These are phyloP conservation scores for Colletotrichum sp. DNA, from an alignment of 2,329 filamentous ascomycete genomes.

Conservation along the genomic window DNA sequence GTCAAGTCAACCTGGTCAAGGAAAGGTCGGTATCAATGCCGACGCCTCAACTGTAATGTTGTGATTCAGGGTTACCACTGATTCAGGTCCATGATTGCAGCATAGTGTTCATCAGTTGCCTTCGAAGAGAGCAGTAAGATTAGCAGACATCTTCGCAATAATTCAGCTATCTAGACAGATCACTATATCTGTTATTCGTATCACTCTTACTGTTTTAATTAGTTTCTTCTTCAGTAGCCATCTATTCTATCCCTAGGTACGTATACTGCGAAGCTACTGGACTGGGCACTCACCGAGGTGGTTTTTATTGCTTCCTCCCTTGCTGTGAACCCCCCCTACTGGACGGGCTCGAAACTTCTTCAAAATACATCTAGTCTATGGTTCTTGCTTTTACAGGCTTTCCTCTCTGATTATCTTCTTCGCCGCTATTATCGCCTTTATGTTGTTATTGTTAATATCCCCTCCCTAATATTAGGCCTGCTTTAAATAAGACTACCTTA, in stretches of 20 bases:
- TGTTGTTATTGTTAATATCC: too few relatives aligned
- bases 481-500: too few relatives aligned
- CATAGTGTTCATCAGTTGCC: background rate
- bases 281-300: too few relatives aligned
- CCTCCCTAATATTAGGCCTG: too few relatives aligned
- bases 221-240: background rate
- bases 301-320: too few relatives aligned
- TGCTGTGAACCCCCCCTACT: too few relatives aligned
- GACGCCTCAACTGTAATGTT: background rate
- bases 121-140: background rate
- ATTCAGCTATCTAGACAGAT: background rate
- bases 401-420: accelerated
- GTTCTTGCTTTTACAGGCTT: too few relatives aligned
- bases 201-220: background rate
- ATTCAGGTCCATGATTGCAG: background rate
- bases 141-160: background rate
- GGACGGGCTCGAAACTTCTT: too few relatives aligned
- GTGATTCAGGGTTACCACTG: background rate
- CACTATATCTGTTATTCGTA: background rate
- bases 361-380: too few relatives aligned
- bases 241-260: too few relatives aligned
- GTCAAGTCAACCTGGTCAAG: background rate
- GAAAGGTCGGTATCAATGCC: background rate
- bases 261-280: too few relatives aligned
- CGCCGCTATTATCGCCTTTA: too few relatives aligned